Evolutionary conservation across 176 grass and related monocot species (phyloP).

Genomic region (Chloris gayana): DNA sequence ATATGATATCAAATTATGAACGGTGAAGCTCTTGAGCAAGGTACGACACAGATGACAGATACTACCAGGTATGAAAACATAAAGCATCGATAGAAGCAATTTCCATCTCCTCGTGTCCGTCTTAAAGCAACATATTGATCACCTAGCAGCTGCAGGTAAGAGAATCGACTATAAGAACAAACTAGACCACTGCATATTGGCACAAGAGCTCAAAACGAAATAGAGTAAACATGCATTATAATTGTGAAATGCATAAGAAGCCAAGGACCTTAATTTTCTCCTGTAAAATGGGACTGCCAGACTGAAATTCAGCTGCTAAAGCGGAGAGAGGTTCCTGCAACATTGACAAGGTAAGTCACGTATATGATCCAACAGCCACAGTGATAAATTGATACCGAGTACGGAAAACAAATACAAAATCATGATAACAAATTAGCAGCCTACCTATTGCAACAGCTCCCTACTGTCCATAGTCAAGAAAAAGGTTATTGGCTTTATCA

Average conservation of each 20-base stretch:
- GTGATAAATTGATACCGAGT: neutral
- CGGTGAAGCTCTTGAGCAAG: neutral
- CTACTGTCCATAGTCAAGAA: neutral
- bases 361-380: neutral
- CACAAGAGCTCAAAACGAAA: neutral
- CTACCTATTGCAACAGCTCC: neutral
- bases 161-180: conserved; percentile 40
- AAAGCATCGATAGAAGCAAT: conserved; percentile 98
- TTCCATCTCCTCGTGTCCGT: conserved; percentile 92
- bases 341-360: conserved; percentile 24
- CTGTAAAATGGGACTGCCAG: conserved; percentile 83
- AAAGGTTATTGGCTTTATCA: neutral
- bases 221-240: conserved; percentile 32
- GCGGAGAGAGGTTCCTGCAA: conserved; percentile 88
- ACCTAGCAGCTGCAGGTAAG: conserved; percentile 73
- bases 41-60: neutral
- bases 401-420: neutral
- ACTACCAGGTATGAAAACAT: conserved; percentile 99
- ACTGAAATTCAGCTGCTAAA: conserved; percentile 84
- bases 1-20: conserved; percentile 27
- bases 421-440: neutral
- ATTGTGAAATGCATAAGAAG: conserved; percentile 43
- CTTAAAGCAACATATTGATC: conserved; percentile 96
- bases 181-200: conserved; percentile 24
- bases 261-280: conserved; percentile 95